Evolutionary conservation across 192 early-diverging fungal genomes (phyloP), one percentile per base, ranked within the genome.

Genomic region (Rhizophagus prolifer): DNA sequence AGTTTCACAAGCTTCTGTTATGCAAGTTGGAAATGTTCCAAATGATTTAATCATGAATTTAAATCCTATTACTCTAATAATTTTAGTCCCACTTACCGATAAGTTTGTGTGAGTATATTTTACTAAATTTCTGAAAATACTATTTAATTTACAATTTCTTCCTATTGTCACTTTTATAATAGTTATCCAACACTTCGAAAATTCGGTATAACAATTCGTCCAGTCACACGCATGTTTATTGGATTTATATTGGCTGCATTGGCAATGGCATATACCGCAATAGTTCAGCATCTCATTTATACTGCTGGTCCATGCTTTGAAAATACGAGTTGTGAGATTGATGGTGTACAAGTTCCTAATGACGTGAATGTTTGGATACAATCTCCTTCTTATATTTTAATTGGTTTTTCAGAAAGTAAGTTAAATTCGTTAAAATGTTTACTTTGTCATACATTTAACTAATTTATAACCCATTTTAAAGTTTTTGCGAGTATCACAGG

Each of bases 81-180:
- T 92, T 63, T 77, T 88, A 14, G 92, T 93, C 71, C 93, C 93
- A 23, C 78, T 93, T 60, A 89, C 93, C 66, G 90, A 93, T 82
- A 76, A 73, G 38, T 4, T 65, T 4, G 7, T 65, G 63, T 65
- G 28, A 65, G 63, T 65, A 31, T 31, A 30, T 31, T 16, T 31
- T 8, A 0, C 36, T 0, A 38, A 9, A 0, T 61, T 26, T 61
- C 25, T 12, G 9, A 3, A 25, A 21, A 30, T 16, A 28, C 19
- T 65, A 26, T 28, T 63, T 30, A 28, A 7, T 28, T 26, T 26
- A 65, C 16, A 65, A 5, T 30, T 65, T 9, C 3, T 28, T 64
- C 30, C 36, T 23, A 26, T 10, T 65, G 14, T 36, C 3, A 31
- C 25, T 19, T 30, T 65, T 31, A 16, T 65, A 28, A 84, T 28